Conservation (phyloP, 108 stramenopile species). For the Nitzschia palea region DNA sequence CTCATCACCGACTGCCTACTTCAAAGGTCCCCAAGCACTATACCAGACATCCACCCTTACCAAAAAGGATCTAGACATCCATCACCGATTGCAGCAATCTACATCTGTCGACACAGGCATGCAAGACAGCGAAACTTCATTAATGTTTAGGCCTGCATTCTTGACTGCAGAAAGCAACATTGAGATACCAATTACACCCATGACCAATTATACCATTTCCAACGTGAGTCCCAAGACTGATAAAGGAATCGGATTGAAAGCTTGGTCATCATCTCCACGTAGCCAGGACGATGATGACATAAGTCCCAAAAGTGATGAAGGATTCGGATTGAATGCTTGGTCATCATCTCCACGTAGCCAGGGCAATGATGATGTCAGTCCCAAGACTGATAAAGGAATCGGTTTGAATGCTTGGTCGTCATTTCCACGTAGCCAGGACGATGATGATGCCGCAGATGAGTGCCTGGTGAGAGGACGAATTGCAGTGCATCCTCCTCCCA, state of each 20-base stretch:
- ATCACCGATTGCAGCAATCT: background rate
- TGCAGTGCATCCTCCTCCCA: too few species aligned
- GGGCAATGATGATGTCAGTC: too few species aligned
- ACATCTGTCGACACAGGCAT: background rate
- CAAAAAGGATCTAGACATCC: background rate
- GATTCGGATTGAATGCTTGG: background rate
- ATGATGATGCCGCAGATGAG: too few species aligned
- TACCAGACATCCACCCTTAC: background rate
- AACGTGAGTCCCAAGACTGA: background rate
- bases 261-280: too few species aligned
- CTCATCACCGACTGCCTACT: background rate
- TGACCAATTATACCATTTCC: conserved; percentile 7
- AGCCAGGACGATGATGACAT: too few species aligned
- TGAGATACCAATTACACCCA: conserved; percentile 14
- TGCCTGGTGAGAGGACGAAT: too few species aligned
- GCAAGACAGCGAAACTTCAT: background rate
- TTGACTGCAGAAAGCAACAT: conserved; percentile 15
- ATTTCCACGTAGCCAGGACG: too few species aligned
- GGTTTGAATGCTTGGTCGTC: too few species aligned
- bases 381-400: background rate
- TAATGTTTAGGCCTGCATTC: conserved; percentile 10
- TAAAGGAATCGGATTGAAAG: background rate
- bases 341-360: too few species aligned
- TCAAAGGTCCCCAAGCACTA: background rate
- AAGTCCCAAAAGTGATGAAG: background rate